Conservation (phyloP, 805 yeast species). For the Candida tallmaniae region DNA sequence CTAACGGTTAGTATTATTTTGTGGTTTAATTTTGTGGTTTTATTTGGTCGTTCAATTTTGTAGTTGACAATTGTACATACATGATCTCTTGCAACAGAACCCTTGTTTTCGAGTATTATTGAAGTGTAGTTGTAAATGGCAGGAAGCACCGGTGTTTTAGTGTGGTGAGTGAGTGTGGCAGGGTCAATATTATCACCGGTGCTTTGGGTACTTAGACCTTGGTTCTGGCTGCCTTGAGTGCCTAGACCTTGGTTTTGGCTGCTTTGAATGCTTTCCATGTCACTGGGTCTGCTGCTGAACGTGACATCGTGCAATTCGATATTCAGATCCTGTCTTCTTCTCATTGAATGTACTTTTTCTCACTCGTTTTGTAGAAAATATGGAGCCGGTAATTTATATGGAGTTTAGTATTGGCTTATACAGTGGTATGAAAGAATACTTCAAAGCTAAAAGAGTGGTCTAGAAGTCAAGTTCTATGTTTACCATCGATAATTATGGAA, state of each 20-base stretch:
- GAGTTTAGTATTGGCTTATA: no score
- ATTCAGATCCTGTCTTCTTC: background rate
- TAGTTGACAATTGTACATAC: slow-evolving; percentile 15
- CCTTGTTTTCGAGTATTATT: slow-evolving; percentile 21
- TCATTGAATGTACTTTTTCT: no score
- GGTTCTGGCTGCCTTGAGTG: background rate
- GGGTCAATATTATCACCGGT: background rate
- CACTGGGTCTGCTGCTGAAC: slow-evolving; percentile 2
- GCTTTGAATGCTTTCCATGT: slow-evolving; percentile 8
- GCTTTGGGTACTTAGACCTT: background rate
- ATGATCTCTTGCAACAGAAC: slow-evolving; percentile 37
- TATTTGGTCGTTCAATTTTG: background rate
- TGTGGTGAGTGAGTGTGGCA: background rate
- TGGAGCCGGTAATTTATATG: no score
- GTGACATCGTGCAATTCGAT: slow-evolving; percentile 2
- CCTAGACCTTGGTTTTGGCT: background rate
- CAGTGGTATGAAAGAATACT: no score
- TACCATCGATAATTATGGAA: no score
- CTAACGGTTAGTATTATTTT: slow-evolving; percentile 21
- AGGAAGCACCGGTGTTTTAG: background rate
- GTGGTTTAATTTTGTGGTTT: background rate
- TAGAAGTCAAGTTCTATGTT: no score
- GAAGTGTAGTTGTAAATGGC: slow-evolving; percentile 1
- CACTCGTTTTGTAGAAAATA: no score
- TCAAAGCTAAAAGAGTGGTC: no score